phyloP scores from a whole-genome alignment of 805 yeast species.

The Scheffersomyces amazonensis region DNA sequence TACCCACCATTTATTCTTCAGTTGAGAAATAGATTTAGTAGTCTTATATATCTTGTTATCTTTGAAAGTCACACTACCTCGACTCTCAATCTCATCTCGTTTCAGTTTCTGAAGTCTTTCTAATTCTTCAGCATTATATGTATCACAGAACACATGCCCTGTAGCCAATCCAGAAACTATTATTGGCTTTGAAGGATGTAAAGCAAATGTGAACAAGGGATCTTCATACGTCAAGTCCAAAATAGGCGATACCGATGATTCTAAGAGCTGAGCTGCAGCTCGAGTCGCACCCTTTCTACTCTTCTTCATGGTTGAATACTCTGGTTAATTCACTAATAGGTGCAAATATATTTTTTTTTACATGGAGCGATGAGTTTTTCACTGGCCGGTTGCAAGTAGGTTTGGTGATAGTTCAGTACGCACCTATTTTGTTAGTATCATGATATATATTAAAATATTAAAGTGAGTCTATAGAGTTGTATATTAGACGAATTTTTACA shows the following conservation, averaged over 20 bases:
- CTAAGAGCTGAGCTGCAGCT: slow-evolving; percentile 24
- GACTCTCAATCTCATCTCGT: slow-evolving; percentile 17
- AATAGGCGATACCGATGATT: slow-evolving; percentile 39
- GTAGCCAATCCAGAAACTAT: slow-evolving; percentile 74
- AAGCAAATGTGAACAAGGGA: slow-evolving; percentile 72
- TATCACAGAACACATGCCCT: slow-evolving; percentile 66
- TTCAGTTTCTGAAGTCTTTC: slow-evolving; percentile 26
- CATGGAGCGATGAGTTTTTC: too few relatives aligned
- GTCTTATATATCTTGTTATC: slow-evolving; percentile 18
- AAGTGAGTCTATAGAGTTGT: too few relatives aligned
- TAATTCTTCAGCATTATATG: slow-evolving; percentile 52
- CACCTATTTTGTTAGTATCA: too few relatives aligned
- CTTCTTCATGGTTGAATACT: too few relatives aligned
- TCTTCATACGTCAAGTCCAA: slow-evolving; percentile 49
- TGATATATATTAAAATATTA: too few relatives aligned
- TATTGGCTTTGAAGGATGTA: slow-evolving; percentile 72
- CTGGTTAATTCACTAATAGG: too few relatives aligned
- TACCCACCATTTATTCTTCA: slow-evolving; percentile 47
- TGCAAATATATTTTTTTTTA: too few relatives aligned
- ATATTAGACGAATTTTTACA: too few relatives aligned
- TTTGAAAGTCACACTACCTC: slow-evolving; percentile 23
- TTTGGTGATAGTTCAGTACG: too few relatives aligned
- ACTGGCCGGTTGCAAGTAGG: too few relatives aligned
- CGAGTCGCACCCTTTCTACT: background rate
- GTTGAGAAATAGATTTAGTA: slow-evolving; percentile 28